Percentiles rank a stretch among this genome's conserved stretches.
Conservation (phyloP, 305 asterid genomes). For the Euphrasia arctica region DNA sequence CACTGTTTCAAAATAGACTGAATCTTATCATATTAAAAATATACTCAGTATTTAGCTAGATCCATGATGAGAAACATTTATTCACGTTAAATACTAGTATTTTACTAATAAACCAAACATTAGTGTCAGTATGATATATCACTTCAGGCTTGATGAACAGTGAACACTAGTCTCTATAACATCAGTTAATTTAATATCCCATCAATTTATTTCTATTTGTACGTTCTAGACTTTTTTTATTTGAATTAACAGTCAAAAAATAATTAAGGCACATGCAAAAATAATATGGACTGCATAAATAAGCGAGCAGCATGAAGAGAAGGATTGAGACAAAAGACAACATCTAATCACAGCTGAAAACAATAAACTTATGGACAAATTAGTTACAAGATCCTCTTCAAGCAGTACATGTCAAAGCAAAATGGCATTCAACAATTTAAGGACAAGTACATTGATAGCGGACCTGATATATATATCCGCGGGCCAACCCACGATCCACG, state of each 20-base stretch:
- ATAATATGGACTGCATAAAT: constrained; percentile 10
- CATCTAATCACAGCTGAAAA: not conserved
- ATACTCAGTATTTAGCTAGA: not conserved
- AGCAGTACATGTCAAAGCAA: constrained; percentile 13
- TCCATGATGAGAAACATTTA: not conserved
- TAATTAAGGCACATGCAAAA: not conserved
- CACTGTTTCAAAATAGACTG: not conserved
- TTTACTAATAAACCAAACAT: not conserved
- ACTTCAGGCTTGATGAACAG: not conserved
- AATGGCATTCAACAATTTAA: constrained; percentile 1
- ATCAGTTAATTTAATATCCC: not conserved
- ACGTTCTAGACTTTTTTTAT: no score
- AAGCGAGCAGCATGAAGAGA: constrained; percentile 10
- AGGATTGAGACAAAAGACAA: constrained; percentile 17
- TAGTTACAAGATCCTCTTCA: not conserved
- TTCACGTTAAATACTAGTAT: constrained; percentile 10
- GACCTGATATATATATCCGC: constrained; percentile 94
- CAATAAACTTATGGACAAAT: not conserved
- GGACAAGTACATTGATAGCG: constrained; percentile 15
- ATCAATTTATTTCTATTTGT: no score
- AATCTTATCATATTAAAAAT: not conserved
- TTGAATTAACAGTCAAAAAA: no score
- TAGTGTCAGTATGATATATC: not conserved
- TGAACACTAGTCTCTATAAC: not conserved
- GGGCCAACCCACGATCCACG: constrained; percentile 95